Percentiles rank a stretch among this genome's conserved stretches.
Evolutionary conservation across 441 rosid genomes (phyloP).

Genomic region (Erodium chrysanthum): DNA sequence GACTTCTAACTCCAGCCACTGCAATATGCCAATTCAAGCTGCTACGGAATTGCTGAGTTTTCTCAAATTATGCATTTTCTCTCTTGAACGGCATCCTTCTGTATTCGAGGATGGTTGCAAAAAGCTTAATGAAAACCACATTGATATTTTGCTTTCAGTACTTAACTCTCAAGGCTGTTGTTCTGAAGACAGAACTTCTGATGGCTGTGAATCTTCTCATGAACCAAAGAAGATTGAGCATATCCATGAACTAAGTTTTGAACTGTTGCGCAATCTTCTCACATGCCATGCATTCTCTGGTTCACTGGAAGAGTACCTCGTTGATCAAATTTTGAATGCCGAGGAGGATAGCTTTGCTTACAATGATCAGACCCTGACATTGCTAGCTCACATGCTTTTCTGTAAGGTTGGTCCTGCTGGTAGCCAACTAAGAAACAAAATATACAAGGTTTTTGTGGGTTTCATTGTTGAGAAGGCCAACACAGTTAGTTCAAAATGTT

Average conservation of each 20-base stretch:
- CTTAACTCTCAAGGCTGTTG: constrained; percentile 38
- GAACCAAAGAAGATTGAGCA: constrained; percentile 53
- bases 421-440: constrained; percentile 51
- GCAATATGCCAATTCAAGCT: constrained; percentile 84
- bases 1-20: constrained; percentile 36
- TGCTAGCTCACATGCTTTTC: constrained; percentile 70
- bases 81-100: constrained; percentile 58
- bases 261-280: constrained; percentile 68
- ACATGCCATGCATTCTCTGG: constrained; percentile 50
- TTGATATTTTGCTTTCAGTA: constrained; percentile 73
- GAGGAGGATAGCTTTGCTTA: constrained; percentile 59
- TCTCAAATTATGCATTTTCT: constrained; percentile 63
- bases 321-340: constrained; percentile 61
- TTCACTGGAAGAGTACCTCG: constrained; percentile 69
- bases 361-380: constrained; percentile 65
- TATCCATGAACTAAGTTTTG: constrained; percentile 59
- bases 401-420: constrained; percentile 65
- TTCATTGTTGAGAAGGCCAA: constrained; percentile 56
- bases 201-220: constrained; percentile 37
- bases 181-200: constrained; percentile 46
- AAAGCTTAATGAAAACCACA: constrained; percentile 53
- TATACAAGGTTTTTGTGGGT: constrained; percentile 50
- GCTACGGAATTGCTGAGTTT: constrained; percentile 71
- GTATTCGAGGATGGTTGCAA: constrained; percentile 69
- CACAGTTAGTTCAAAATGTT: constrained; percentile 40